Conservation (phyloP, 306 rosid species). For the Alnus rubra region DNA sequence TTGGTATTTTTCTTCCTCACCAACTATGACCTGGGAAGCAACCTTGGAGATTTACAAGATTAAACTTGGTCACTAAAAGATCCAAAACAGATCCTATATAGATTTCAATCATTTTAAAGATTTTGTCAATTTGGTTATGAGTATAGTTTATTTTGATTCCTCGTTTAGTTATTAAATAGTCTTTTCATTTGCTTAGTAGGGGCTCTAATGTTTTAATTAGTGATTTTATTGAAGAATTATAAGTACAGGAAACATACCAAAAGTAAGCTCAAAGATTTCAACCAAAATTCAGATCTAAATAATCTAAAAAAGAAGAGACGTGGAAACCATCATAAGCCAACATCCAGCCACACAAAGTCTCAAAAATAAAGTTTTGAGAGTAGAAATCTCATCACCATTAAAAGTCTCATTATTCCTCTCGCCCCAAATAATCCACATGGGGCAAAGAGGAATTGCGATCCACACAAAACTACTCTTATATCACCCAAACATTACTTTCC, state of each 20-base stretch:
- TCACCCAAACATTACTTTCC: background rate
- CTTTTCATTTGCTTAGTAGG: background rate
- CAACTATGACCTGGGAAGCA: background rate
- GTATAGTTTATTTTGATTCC: background rate
- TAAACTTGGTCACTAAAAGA: background rate
- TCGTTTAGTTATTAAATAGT: background rate
- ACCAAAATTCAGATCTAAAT: background rate
- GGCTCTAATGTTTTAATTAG: background rate
- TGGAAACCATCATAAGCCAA: background rate
- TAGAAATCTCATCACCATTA: background rate
- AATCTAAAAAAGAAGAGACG: background rate
- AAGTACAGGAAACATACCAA: background rate
- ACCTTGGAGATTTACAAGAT: background rate
- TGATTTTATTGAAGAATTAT: background rate
- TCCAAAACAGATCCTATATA: background rate
- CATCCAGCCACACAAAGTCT: background rate
- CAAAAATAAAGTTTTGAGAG: background rate
- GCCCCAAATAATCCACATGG: background rate
- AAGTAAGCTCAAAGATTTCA: background rate
- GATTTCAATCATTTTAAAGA: too few relatives aligned
- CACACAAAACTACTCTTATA: background rate
- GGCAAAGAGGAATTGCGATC: background rate
- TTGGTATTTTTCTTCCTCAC: background rate
- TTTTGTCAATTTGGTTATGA: background rate
- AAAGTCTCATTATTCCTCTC: background rate